These are phyloP conservation scores for Aquanectria penicillioides DNA, from an alignment of 2,329 filamentous ascomycete genomes.

Conservation along the genomic window DNA sequence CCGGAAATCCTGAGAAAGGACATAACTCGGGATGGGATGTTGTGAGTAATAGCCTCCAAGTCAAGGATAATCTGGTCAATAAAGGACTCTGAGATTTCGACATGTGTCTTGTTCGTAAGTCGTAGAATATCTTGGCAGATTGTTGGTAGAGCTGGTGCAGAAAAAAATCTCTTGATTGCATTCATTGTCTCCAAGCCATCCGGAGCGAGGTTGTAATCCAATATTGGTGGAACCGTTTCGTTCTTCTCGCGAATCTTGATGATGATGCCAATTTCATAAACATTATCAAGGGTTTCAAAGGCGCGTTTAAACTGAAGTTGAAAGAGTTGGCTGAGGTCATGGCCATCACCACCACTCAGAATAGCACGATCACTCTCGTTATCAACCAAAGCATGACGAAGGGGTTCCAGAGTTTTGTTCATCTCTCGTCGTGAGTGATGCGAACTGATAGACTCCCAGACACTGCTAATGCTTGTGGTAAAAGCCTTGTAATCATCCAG, in stretches of 20 bases:
- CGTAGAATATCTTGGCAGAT: conserved; percentile 40
- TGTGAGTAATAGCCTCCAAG: conserved; percentile 41
- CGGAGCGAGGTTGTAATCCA: conserved; percentile 35
- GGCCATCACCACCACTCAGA: conserved; percentile 18
- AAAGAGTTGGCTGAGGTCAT: conserved; percentile 38
- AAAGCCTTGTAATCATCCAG: conserved; percentile 38
- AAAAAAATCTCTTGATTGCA: conserved; percentile 39
- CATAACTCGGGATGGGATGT: conserved; percentile 44
- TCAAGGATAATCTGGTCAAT: conserved; percentile 43
- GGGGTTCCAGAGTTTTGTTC: conserved; percentile 38
- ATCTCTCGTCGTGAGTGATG: conserved; percentile 33
- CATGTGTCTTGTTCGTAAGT: conserved; percentile 1
- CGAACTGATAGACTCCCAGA: conserved; percentile 33
- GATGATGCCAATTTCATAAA: conserved; percentile 43
- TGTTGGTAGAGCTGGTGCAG: conserved; percentile 37
- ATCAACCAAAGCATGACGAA: conserved; percentile 34
- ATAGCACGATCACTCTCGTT: conserved; percentile 31
- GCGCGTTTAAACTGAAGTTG: conserved; percentile 31
- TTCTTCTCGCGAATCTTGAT: conserved; percentile 40
- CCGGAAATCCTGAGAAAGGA: conserved; percentile 39
- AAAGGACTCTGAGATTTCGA: conserved; percentile 36
- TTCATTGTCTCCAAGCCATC: conserved; percentile 28
- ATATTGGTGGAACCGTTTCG: conserved; percentile 33
- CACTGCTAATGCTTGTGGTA: conserved; percentile 30
- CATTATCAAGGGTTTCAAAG: conserved; percentile 32